Base-by-base conservation (phyloP, 2,329 filamentous ascomycete species). In the Fusarium haematococcum region DNA sequence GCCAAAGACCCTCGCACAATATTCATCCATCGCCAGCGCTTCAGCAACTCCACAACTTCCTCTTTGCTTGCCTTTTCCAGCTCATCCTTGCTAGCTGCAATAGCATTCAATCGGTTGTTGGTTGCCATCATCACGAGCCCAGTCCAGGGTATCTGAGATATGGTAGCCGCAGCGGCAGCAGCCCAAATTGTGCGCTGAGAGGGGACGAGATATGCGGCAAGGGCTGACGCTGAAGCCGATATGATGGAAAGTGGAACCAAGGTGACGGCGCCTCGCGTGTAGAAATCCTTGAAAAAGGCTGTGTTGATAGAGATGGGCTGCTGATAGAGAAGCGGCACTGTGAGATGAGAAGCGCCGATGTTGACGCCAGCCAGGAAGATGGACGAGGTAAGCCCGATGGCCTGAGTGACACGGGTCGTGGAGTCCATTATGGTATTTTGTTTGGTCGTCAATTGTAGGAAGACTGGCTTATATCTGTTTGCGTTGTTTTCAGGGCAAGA, bases 11-110 rank as follows among this genome's bases (percentile, higher is more conserved):
- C 73, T 16, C 73, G 43, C 0, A 75, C 67, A 11, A 75, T 73
- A 23, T 75, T 75, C 73, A 75, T 75, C 67, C 73, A 75, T 35
- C 63, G 62, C 73, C 73, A 75, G 2, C 65, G 65, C 63, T 68
- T 73, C 52, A 75, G 20, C 61, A 75, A 52, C 11, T 13, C 45
- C 3, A 70, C 60, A 1, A 75, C 66, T 20, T 75, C 73, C 2
- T 75, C 67, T n/a, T 30, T 41, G 9, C 41, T 61, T 3, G 59
- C 50, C 18, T 75, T 75, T 8, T 75, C 67, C 14, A 73, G 58
- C 25, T 73, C 58, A 30, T 41, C 41, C 18, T 33, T 66, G 39
- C 63, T 75, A 6, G 27, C 30, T 3, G 72, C 63, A 52, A 75
- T 68, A 3, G 32, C 58, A n/a, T 73, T 70, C 2, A 75, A 48